Base-by-base conservation (phyloP, 2,329 filamentous ascomycete species). In the Amylocarpus encephaloides region DNA sequence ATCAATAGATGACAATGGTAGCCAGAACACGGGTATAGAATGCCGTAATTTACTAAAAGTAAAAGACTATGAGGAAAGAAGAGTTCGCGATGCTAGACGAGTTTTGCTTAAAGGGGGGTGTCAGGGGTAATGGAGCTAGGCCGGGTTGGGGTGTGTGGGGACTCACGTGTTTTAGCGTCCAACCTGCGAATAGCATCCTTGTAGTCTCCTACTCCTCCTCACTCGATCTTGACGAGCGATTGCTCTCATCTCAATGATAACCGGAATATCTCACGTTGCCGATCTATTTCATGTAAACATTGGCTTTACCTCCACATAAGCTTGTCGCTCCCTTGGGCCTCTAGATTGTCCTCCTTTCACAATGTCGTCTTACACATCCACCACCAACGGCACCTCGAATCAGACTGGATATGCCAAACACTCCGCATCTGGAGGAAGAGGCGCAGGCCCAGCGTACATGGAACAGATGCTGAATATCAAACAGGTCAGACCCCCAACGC, bases 1-100 rank as follows among this genome's bases (percentile, higher is more conserved):
- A 55, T 57, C 53, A 39, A 55, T 46, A 35, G 55, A 55, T 53
- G 46, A 35, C 51, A 56, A 58, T 54, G 55, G 48, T 26, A 60
- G 60, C 60, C 58, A 61, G 51, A 49, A 53, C 58, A 62, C 50
- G 57, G 59, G 62, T 62, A 60, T 58, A 56, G 60, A 62, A 60
- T 36, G 56, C 58, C 56, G 51, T 26, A 33, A 22, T 48, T 45
- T 52, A 46, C 49, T 26, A 26, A 26, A 46, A 49, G 46, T 52
- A 49, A 62, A 62, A 51, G 58, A 47, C 61, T 43, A 50, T 54
- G 44, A 55, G 46, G 48, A 38, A 49, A 54, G 35, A 35, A 32
- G 18, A 22, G 16, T 36, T 19, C 4, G 11, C 22, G 32, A 32
- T n/a, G n/a, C 16, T 11, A 34, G 32, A 50, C 6, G 2, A 34